Conservation (phyloP, 352 stramenopile species). For the Phytopythium cucurbitacearum region DNA sequence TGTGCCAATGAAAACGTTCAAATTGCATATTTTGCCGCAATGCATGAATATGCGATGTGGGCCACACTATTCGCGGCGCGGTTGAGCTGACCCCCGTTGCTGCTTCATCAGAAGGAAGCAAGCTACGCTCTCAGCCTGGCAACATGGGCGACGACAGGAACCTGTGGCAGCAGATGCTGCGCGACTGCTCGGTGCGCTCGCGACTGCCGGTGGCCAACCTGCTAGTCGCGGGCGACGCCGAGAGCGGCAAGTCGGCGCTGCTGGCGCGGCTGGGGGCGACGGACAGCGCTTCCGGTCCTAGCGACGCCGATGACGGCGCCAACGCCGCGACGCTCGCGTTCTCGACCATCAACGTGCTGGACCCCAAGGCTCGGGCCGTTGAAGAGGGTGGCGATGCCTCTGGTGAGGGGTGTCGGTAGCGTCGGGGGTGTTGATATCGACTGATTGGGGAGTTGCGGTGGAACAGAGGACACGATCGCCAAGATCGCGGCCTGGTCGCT, state of each 20-base stretch:
- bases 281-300: conserved; percentile 5
- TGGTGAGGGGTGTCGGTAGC: conserved; percentile 10
- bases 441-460: neutral
- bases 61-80: too few species aligned
- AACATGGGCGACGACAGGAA: conserved; percentile 19
- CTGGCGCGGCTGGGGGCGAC: conserved; percentile 38
- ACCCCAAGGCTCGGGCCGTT: conserved; percentile 40
- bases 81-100: too few species aligned
- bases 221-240: conserved; percentile 63
- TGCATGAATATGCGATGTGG: too few species aligned
- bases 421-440: neutral
- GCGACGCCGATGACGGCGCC: conserved; percentile 17
- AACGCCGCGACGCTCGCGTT: conserved; percentile 54
- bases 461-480: conserved; percentile 64
- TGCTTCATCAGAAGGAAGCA: too few species aligned
- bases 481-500: conserved; percentile 76
- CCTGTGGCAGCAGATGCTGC: conserved; percentile 83
- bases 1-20: too few species aligned
- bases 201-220: conserved; percentile 65
- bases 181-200: conserved; percentile 72
- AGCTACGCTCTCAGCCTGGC: neutral
- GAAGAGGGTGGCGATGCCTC: conserved; percentile 40
- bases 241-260: conserved; percentile 72
- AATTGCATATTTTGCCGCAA: too few species aligned
- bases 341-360: conserved; percentile 59